Base-by-base conservation (phyloP, 495 filamentous ascomycete genomes). In the Xylaria sp. region DNA sequence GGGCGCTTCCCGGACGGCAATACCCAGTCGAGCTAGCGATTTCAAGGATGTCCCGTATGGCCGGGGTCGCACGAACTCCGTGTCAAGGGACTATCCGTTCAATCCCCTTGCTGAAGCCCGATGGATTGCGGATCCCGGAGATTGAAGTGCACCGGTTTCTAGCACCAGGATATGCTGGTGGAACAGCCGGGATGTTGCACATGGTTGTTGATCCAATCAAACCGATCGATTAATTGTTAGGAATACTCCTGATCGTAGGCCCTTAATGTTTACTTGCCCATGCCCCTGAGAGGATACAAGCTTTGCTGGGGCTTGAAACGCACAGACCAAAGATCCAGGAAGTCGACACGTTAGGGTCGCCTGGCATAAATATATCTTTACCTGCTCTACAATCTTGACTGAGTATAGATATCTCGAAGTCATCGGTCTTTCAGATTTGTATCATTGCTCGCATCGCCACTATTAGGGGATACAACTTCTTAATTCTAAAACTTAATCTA, bases 201-300 rank as follows among this genome's bases (percentile, higher is more conserved):
- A 48, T n/a, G 61, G 19, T 50, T 19, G 31, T 48, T 48, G 41
- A 40, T 15, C 41, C 41, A 48, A 48, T 48, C n/a, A n/a, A 4
- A 31, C 3, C 15, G 9, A 11, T 35, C 41, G 12, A 33, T 46
- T 17, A n/a, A 12, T 2, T 19, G n/a, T 29, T 19, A 58, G 26
- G 55, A 6, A 37, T 37, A 37, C 19, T 40, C 37, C 5, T 62
- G 11, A 44, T 44, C 21, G 12, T 40, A 64, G 21, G 26, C 61
- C 24, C 17, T 33, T 29, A 21, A n/a, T 64, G 24, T 17, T 64
- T 0, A 35, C 24, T 31, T 46, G 6, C 8, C 24, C 17, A 46
- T 63, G 4, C 59, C 41, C 43, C 61, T 64, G 43, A 64, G 57
- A 37, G 33, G 21, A 64, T 29, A 29, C n/a, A n/a, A n/a, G 59